Percentiles rank a stretch among this genome's conserved stretches.
phyloP scores from a whole-genome alignment of 805 yeast species.

The Suhomyces sp. region DNA sequence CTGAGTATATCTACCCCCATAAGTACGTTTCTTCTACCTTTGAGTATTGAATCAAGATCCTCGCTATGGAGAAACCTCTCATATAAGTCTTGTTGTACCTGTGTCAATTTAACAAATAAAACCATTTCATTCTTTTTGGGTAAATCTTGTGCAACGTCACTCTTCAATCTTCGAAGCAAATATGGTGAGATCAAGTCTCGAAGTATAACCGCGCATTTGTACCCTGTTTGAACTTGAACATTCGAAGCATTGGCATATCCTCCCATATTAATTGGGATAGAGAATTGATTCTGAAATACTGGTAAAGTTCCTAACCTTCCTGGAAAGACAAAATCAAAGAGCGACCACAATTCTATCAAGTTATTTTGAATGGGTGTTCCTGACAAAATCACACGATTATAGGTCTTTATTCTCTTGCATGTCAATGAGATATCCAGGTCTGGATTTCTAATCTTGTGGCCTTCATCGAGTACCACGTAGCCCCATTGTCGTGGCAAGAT shows the following conservation, averaged over 20 bases:
- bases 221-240: conserved; percentile 93
- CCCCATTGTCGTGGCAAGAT: conserved; percentile 79
- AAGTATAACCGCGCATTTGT: conserved; percentile 89
- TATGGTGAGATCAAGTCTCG: conserved; percentile 90
- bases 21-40: conserved; percentile 77
- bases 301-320: conserved; percentile 95
- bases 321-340: conserved; percentile 93
- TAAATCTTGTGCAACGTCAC: conserved; percentile 91
- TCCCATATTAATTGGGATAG: conserved; percentile 92
- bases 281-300: conserved; percentile 88
- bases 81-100: conserved; percentile 71
- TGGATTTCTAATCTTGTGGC: conserved; percentile 95
- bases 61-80: conserved; percentile 71
- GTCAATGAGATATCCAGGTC: conserved; percentile 82
- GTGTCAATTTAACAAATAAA: conserved; percentile 81
- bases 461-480: conserved; percentile 90
- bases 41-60: conserved; percentile 67
- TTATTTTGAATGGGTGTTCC: conserved; percentile 98
- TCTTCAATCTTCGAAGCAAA: conserved; percentile 78
- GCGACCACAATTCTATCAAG: conserved; percentile 86
- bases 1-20: conserved; percentile 88
- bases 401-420: conserved; percentile 81
- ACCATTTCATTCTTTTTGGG: conserved; percentile 96
- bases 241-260: conserved; percentile 98
- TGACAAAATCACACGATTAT: conserved; percentile 82